phyloP scores from a whole-genome alignment of 2,329 filamentous ascomycete genomes.

The Diaporthe velutina region DNA sequence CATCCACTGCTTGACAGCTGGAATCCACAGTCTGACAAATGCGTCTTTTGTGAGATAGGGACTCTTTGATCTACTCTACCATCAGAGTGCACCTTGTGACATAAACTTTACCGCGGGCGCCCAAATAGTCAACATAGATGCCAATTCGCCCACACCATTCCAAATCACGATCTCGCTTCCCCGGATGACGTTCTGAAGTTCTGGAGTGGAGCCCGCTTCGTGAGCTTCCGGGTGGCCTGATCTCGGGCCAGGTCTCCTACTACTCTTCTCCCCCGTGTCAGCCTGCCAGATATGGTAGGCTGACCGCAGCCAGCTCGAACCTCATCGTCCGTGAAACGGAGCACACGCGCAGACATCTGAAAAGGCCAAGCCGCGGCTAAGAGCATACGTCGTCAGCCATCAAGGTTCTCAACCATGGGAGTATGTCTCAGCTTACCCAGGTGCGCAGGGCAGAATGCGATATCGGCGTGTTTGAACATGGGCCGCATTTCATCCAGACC shows the following conservation, averaged over 20 bases:
- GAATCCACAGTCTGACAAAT: constrained; percentile 32
- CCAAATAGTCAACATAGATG: background rate
- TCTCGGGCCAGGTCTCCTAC: background rate
- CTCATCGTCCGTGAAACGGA: background rate
- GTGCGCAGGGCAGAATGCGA: background rate
- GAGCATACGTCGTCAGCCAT: constrained; percentile 1
- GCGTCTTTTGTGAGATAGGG: background rate
- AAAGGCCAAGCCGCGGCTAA: background rate
- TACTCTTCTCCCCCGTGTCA: background rate
- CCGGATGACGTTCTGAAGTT: constrained; percentile 11
- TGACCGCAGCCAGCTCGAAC: background rate
- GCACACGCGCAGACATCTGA: background rate
- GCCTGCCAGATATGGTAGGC: background rate
- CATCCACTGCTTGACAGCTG: background rate
- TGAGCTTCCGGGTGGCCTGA: constrained; percentile 27
- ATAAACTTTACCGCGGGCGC: background rate
- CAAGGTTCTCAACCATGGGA: background rate
- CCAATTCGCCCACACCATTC: constrained; percentile 9
- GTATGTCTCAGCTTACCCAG: background rate
- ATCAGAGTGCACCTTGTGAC: background rate
- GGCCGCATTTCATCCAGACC: background rate
- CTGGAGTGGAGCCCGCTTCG: constrained; percentile 6
- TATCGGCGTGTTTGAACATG: background rate
- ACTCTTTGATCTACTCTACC: background rate
- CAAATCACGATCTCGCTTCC: constrained; percentile 1